These are phyloP conservation scores for Paraglomus brasilianum DNA, from an alignment of 192 early-diverging fungal genomes.

Conservation along the genomic window DNA sequence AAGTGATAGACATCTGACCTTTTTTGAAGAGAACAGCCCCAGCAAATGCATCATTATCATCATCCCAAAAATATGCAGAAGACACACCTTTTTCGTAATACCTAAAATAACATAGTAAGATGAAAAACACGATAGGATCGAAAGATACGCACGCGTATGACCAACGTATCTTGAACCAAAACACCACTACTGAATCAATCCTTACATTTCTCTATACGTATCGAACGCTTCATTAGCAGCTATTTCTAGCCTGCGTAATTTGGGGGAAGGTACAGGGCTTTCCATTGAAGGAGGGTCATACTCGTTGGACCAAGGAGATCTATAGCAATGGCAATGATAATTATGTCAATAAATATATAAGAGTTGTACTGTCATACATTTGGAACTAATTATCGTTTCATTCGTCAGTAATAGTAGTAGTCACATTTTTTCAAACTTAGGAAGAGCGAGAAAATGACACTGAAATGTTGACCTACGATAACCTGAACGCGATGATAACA, in stretches of 20 bases:
- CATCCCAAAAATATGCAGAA: conserved; percentile 95
- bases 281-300: conserved; percentile 87
- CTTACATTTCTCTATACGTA: conserved; percentile 91
- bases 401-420: too few species aligned
- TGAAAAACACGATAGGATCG: conserved; percentile 9
- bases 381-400: too few species aligned
- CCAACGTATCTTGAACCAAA: neutral
- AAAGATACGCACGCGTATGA: neutral
- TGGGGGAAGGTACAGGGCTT: conserved; percentile 71
- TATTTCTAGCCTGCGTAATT: conserved; percentile 85
- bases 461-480: neutral
- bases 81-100: conserved; percentile 95
- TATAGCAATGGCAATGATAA: conserved; percentile 22
- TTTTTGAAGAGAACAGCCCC: conserved; percentile 96
- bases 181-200: conserved; percentile 1
- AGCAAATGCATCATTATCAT: conserved; percentile 82
- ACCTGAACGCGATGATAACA: neutral
- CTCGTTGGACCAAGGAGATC: conserved; percentile 97
- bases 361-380: neutral
- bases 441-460: neutral
- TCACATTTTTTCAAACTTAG: neutral
- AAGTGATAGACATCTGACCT: conserved; percentile 48
- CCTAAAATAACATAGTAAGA: conserved; percentile 27
- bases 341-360: neutral
- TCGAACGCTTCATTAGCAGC: conserved; percentile 94